Percentiles rank a stretch among this genome's conserved stretches.
Conservation (phyloP, 2,329 filamentous ascomycete genomes). For the Nothomitra cinnamomea region DNA sequence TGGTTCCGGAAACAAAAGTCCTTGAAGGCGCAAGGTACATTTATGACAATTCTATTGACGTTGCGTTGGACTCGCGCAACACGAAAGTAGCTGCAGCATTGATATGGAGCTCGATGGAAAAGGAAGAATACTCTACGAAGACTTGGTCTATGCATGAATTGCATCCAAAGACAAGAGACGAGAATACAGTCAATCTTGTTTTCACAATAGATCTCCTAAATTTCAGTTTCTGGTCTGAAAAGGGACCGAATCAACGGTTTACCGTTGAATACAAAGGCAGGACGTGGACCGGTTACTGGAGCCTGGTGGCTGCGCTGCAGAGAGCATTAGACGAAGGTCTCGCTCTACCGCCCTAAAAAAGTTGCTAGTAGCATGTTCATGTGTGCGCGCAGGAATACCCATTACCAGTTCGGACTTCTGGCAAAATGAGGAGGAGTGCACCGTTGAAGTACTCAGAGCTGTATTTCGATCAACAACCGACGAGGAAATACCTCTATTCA, state of each 20-base stretch:
- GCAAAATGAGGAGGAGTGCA: conserved; percentile 59
- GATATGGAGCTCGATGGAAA: conserved; percentile 70
- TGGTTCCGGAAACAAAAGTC: conserved; percentile 56
- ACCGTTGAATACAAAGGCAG: conserved; percentile 65
- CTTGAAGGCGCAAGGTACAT: conserved; percentile 70
- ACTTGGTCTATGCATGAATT: conserved; percentile 81
- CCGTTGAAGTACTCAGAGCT: conserved; percentile 51
- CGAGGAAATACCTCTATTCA: conserved; percentile 72
- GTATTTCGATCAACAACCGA: conserved; percentile 77
- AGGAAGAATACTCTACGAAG: conserved; percentile 65
- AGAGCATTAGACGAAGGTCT: conserved; percentile 75
- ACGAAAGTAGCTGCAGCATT: conserved; percentile 66
- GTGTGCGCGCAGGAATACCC: conserved; percentile 44
- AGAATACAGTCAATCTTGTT: conserved; percentile 72
- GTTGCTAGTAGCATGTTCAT: neutral
- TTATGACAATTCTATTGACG: conserved; percentile 84
- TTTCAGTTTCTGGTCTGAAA: conserved; percentile 89
- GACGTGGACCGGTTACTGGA: conserved; percentile 91
- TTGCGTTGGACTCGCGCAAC: conserved; percentile 67
- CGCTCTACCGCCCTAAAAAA: conserved; percentile 11
- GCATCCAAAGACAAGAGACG: conserved; percentile 70
- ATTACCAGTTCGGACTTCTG: conserved; percentile 84
- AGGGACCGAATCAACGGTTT: conserved; percentile 53
- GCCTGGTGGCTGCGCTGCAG: conserved; percentile 72
- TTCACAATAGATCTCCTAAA: conserved; percentile 96